Evolutionary conservation across 2,329 filamentous ascomycete species (phyloP).

Genomic region (Cladosporium sp.): DNA sequence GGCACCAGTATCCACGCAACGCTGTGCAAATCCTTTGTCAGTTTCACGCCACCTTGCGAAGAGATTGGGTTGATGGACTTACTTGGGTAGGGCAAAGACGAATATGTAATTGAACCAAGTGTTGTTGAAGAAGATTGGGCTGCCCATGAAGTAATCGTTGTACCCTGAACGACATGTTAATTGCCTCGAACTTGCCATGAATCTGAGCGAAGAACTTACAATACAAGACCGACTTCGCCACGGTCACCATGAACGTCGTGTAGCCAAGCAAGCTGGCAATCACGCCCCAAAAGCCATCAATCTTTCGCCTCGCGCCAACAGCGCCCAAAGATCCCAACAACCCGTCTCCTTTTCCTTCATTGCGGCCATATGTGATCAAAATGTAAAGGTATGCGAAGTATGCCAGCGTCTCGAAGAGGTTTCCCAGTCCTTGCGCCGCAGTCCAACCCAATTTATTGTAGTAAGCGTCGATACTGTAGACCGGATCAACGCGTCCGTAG

Average conservation of each 20-base stretch:
- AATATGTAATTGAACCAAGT: slow-evolving; percentile 40
- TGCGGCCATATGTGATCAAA: slow-evolving; percentile 41
- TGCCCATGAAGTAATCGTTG: slow-evolving; percentile 46
- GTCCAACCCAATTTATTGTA: slow-evolving; percentile 69
- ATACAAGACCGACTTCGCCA: slow-evolving; percentile 66
- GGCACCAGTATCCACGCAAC: slow-evolving; percentile 63
- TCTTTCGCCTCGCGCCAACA: slow-evolving; percentile 46
- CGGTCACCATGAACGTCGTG: slow-evolving; percentile 57
- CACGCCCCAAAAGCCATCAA: slow-evolving; percentile 51
- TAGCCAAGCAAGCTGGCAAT: slow-evolving; percentile 57
- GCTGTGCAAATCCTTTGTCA: slow-evolving; percentile 34
- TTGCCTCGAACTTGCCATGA: too few relatives aligned
- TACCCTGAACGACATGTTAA: slow-evolving; percentile 46
- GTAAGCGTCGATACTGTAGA: slow-evolving; percentile 75
- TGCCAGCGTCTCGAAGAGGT: slow-evolving; percentile 62
- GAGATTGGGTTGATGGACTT: slow-evolving; percentile 4
- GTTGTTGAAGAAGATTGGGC: neutral
- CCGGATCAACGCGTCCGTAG: slow-evolving; percentile 73
- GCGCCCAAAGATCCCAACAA: slow-evolving; percentile 43
- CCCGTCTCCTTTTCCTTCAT: slow-evolving; percentile 34
- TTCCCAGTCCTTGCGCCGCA: slow-evolving; percentile 66
- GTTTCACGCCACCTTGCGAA: slow-evolving; percentile 31
- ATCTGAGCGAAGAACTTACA: slow-evolving; percentile 33
- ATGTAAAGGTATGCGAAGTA: slow-evolving; percentile 62
- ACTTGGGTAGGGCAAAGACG: slow-evolving; percentile 66